phyloP scores from a whole-genome alignment of 179 eudicot species.

The Pouteria campechiana region DNA sequence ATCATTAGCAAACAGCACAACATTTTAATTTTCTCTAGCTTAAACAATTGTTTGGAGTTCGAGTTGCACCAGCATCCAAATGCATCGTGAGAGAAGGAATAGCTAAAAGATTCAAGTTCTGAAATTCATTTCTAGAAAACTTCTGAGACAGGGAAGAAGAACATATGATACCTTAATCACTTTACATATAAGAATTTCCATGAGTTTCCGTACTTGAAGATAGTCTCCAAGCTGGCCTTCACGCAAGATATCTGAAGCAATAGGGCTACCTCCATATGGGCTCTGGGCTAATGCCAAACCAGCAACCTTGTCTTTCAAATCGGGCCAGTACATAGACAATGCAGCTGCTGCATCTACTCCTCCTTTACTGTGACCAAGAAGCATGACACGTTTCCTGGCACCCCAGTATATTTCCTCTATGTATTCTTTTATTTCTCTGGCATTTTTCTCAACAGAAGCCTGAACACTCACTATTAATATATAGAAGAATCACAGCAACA shows the following conservation, averaged over 20 bases:
- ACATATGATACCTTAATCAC: constrained; percentile 58
- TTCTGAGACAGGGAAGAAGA: too few relatives aligned
- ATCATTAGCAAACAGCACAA: too few relatives aligned
- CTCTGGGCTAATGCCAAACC: constrained; percentile 87
- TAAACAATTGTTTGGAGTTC: too few relatives aligned
- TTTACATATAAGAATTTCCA: constrained; percentile 70
- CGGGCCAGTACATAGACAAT: constrained; percentile 88
- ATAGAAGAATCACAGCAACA: constrained; percentile 1
- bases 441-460: constrained; percentile 92
- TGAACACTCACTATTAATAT: constrained; percentile 20
- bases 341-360: constrained; percentile 98
- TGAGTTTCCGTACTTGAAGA: constrained; percentile 64
- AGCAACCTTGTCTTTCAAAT: constrained; percentile 85
- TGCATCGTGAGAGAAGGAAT: too few relatives aligned
- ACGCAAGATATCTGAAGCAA: constrained; percentile 87
- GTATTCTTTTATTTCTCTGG: constrained; percentile 73
- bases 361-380: constrained; percentile 98
- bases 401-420: constrained; percentile 92
- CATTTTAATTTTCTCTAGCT: too few relatives aligned
- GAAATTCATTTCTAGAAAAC: too few relatives aligned
- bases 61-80: too few relatives aligned
- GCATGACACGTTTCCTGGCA: constrained; percentile 59
- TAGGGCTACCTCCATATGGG: constrained; percentile 95
- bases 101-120: too few relatives aligned
- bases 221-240: constrained; percentile 95